These are phyloP conservation scores for Saccharomyces pastorianus DNA, from an alignment of 1,139 yeast species.

Conservation along the genomic window DNA sequence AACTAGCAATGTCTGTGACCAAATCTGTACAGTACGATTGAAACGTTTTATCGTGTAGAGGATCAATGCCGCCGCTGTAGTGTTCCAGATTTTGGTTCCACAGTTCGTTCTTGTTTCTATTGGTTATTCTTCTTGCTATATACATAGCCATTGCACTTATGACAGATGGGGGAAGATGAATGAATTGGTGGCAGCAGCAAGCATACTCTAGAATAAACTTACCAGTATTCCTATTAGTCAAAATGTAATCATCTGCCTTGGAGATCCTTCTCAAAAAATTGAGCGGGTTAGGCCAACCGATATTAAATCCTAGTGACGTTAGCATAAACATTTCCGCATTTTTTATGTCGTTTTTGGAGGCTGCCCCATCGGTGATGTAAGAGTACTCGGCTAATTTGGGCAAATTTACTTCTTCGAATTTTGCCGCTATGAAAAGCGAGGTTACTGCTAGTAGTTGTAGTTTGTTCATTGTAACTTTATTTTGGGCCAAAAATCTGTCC, in stretches of 20 bases:
- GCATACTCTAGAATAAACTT: constrained; percentile 81
- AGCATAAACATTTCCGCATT: constrained; percentile 80
- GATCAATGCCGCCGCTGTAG: constrained; percentile 63
- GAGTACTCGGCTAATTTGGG: constrained; percentile 88
- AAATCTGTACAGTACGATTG: constrained; percentile 17
- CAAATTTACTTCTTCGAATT: constrained; percentile 88
- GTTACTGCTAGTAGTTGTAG: constrained; percentile 87
- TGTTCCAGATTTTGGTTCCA: constrained; percentile 76
- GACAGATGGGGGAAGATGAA: constrained; percentile 67
- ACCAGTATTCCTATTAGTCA: constrained; percentile 80
- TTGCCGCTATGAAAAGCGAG: constrained; percentile 83
- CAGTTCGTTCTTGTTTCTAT: constrained; percentile 38
- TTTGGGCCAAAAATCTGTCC: constrained; percentile 81
- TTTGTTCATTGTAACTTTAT: constrained; percentile 69
- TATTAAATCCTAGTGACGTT: constrained; percentile 65
- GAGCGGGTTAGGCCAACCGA: constrained; percentile 90
- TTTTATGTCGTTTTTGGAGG: constrained; percentile 75
- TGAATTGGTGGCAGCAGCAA: constrained; percentile 67
- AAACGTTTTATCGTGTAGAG: constrained; percentile 15
- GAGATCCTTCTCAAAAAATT: constrained; percentile 86
- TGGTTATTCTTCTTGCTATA: constrained; percentile 68
- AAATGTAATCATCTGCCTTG: constrained; percentile 89
- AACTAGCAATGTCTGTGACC: constrained; percentile 24
- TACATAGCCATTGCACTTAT: constrained; percentile 89
- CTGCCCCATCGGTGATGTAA: constrained; percentile 78